Base-by-base conservation (phyloP, 2,329 filamentous ascomycete genomes). In the Penicillium sp. region DNA sequence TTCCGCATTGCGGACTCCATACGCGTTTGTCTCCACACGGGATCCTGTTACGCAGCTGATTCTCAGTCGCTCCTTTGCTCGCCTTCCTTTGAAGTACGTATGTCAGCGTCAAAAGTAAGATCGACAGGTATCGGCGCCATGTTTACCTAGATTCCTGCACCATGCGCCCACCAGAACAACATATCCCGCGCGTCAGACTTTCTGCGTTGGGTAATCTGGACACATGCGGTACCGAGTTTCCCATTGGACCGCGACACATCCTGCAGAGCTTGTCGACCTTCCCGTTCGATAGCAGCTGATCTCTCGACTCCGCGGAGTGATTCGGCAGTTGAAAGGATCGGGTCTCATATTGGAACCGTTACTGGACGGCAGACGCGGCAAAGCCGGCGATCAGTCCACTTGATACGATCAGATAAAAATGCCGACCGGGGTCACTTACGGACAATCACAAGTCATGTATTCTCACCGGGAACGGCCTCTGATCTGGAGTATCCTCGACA, bases 321-420 rank as follows among this genome's bases (percentile, higher is more conserved):
- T 80, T 46, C 70, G 74, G 47, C 80, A 82, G 47, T 73, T 65
- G 58, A 83, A 83, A 0, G 77, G 75, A 53, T 75, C 72, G 3
- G 80, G 80, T 2, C 80, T 72, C 78, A 80, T 81, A 53, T 82
- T 82, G 23, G 82, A 66, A 2, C 80, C 80, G 53, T 82, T 80
- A 1, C 76, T 79, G 25, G 15, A 44, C 15, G 23, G 20, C 13
- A 38, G 15, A 44, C 42, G 44, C 24, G 38, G 38, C 24, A 42
- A 37, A 8, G 31, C 37, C 15, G 42, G 38, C 44, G n/a, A 47
- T 54, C 33, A 56, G 51, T 39, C 46, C 31, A 42, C 47, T 29
- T 10, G 42, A 44, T 42, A 18, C 15, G 15, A 37, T 37, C 33
- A 12, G 18, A 37, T 28, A 33, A 20, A 33, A 33, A 20, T 13